Percentiles rank a stretch among this genome's conserved stretches.
Evolutionary conservation across 1,139 yeast species (phyloP).

Genomic region (Trichomonascaceae sp.): DNA sequence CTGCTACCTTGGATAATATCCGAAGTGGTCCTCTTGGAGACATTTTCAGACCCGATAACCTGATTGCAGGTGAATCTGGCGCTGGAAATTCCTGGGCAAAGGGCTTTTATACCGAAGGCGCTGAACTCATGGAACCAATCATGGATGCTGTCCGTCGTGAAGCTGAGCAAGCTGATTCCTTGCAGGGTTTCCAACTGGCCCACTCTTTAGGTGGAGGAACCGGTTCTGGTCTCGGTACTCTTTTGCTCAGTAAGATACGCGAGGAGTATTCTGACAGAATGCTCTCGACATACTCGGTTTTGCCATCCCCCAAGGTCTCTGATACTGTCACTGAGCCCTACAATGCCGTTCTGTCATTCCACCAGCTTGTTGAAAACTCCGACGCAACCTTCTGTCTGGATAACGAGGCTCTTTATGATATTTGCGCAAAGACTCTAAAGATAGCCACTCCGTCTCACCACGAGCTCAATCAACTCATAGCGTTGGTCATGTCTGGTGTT

Average conservation of each 20-base stretch:
- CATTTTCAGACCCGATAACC: conserved; percentile 42
- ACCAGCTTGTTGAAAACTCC: conserved; percentile 40
- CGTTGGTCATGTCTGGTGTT: conserved; percentile 43
- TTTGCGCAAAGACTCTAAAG: conserved; percentile 38
- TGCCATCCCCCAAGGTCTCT: conserved; percentile 41
- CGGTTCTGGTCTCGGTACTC: conserved; percentile 42
- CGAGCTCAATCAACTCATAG: conserved; percentile 39
- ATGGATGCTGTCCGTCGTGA: conserved; percentile 42
- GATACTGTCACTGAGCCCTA: conserved; percentile 44
- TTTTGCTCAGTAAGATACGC: conserved; percentile 36
- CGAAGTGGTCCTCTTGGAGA: conserved; percentile 39
- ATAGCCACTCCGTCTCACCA: conserved; percentile 37
- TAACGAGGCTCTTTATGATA: conserved; percentile 42
- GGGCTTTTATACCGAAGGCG: conserved; percentile 44
- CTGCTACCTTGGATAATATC: conserved; percentile 41
- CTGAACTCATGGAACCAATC: conserved; percentile 41
- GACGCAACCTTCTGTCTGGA: conserved; percentile 43
- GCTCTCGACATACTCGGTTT: conserved; percentile 42
- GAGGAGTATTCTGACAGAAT: conserved; percentile 43
- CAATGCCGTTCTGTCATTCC: conserved; percentile 38
- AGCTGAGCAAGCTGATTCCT: conserved; percentile 40
- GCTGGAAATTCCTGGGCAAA: conserved; percentile 49
- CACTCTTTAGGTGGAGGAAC: conserved; percentile 46
- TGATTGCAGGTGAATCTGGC: conserved; percentile 40
- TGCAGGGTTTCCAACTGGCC: conserved; percentile 44